Evolutionary conservation across 441 rosid genomes (phyloP).

Genomic region (Pelargonium australe): DNA sequence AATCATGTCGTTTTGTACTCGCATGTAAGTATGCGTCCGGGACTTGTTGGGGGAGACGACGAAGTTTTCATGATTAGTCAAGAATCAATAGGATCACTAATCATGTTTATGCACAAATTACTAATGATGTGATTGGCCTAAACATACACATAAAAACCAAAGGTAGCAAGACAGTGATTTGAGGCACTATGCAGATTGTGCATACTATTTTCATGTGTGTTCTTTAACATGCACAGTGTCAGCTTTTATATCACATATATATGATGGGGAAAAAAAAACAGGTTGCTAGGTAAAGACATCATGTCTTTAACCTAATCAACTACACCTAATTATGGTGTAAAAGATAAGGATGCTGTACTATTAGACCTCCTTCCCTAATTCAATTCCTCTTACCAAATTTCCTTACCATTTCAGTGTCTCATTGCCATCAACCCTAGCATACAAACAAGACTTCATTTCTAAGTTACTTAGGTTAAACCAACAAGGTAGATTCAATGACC

Average conservation of each 20-base stretch:
- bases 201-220: background rate
- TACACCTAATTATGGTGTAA: background rate
- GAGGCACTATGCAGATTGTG: background rate
- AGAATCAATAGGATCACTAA: background rate
- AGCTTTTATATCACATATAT: background rate
- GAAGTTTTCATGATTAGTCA: background rate
- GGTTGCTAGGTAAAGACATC: background rate
- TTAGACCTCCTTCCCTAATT: background rate
- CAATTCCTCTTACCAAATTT: background rate
- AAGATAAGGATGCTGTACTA: background rate
- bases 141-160: background rate
- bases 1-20: too few relatives aligned
- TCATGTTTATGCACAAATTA: background rate
- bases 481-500: too few relatives aligned
- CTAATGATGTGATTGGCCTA: conserved; percentile 1
- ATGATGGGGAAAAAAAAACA: background rate
- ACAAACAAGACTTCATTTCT: too few relatives aligned
- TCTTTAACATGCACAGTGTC: background rate
- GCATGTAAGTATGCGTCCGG: too few relatives aligned
- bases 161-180: background rate
- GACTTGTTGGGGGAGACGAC: too few relatives aligned
- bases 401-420: background rate
- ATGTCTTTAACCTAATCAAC: background rate
- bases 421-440: too few relatives aligned
- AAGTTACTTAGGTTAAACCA: too few relatives aligned